These are phyloP conservation scores for Aspergillus hortae DNA, from an alignment of 2,329 filamentous ascomycete species.

Conservation along the genomic window DNA sequence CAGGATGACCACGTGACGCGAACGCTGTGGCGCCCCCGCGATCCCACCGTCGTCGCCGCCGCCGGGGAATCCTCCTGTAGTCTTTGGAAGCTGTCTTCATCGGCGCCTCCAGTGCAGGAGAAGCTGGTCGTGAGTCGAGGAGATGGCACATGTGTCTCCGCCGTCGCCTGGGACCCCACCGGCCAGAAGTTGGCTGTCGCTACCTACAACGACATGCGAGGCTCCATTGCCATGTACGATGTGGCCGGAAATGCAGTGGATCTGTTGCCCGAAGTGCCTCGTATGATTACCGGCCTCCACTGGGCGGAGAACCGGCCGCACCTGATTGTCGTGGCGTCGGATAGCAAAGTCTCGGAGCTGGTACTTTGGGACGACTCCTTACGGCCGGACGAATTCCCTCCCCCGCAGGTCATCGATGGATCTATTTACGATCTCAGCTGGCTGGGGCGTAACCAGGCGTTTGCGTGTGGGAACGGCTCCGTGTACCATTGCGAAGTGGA, in stretches of 20 bases:
- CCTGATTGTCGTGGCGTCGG: slow-evolving; percentile 43
- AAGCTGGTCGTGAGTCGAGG: slow-evolving; percentile 34
- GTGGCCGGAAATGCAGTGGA: slow-evolving; percentile 42
- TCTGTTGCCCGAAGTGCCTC: slow-evolving; percentile 43
- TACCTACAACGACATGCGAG: slow-evolving; percentile 41
- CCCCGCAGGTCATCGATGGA: slow-evolving; percentile 34
- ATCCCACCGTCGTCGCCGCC: slow-evolving; percentile 40
- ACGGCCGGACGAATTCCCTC: slow-evolving; percentile 35
- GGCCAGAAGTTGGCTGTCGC: slow-evolving; percentile 46
- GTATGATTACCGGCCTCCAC: slow-evolving; percentile 41
- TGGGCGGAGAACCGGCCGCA: slow-evolving; percentile 39
- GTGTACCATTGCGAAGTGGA: slow-evolving; percentile 41
- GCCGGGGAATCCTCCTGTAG: slow-evolving; percentile 44
- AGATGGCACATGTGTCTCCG: slow-evolving; percentile 38
- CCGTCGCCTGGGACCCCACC: slow-evolving; percentile 44
- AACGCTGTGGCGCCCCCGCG: slow-evolving; percentile 43
- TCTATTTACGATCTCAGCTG: slow-evolving; percentile 43
- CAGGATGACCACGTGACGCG: slow-evolving; percentile 38
- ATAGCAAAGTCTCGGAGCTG: slow-evolving; percentile 39
- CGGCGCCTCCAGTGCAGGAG: slow-evolving; percentile 27
- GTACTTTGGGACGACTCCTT: slow-evolving; percentile 42
- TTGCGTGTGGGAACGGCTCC: slow-evolving; percentile 37
- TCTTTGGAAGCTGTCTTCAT: slow-evolving; percentile 41
- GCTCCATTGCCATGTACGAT: slow-evolving; percentile 44
- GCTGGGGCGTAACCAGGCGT: slow-evolving; percentile 35